Evolutionary conservation across 1,139 yeast species (phyloP).

Genomic region (Geotrichum reessii): DNA sequence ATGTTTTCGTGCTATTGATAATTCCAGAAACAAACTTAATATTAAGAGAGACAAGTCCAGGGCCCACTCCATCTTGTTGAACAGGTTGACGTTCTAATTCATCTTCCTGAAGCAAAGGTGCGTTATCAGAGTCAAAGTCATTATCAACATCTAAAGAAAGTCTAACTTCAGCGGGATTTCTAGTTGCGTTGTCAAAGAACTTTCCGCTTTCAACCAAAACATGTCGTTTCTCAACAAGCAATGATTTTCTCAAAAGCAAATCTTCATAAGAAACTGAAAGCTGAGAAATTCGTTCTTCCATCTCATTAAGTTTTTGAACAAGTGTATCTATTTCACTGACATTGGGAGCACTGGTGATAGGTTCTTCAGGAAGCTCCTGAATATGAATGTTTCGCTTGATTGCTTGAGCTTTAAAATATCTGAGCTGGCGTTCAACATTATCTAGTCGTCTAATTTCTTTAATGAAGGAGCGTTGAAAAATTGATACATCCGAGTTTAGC

Average conservation of each 20-base stretch:
- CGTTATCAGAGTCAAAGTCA: conserved; percentile 31
- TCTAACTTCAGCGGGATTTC: conserved; percentile 26
- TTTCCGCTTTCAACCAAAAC: conserved; percentile 64
- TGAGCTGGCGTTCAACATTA: conserved; percentile 55
- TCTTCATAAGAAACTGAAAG: conserved; percentile 52
- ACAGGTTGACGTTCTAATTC: conserved; percentile 5
- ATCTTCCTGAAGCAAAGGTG: conserved; percentile 32
- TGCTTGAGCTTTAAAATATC: conserved; percentile 30
- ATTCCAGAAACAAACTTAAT: conserved; percentile 75
- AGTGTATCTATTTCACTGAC: conserved; percentile 73
- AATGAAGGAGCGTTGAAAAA: conserved; percentile 85
- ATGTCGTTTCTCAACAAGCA: conserved; percentile 57
- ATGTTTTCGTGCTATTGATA: conserved; percentile 64
- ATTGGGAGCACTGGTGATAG: conserved; percentile 40
- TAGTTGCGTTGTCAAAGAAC: conserved; percentile 47
- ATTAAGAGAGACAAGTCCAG: conserved; percentile 31
- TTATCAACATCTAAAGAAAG: conserved; percentile 33
- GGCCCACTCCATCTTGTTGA: conserved; percentile 2
- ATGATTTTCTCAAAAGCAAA: conserved; percentile 50
- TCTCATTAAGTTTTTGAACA: conserved; percentile 55
- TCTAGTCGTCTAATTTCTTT: conserved; percentile 69
- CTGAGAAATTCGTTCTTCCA: conserved; percentile 55
- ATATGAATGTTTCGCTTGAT: conserved; percentile 30
- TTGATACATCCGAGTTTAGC: conserved; percentile 66
- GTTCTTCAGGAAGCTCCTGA: conserved; percentile 26